Conservation (phyloP, 192 early-diverging fungal genomes). For the Dimargaris cristalligena region DNA sequence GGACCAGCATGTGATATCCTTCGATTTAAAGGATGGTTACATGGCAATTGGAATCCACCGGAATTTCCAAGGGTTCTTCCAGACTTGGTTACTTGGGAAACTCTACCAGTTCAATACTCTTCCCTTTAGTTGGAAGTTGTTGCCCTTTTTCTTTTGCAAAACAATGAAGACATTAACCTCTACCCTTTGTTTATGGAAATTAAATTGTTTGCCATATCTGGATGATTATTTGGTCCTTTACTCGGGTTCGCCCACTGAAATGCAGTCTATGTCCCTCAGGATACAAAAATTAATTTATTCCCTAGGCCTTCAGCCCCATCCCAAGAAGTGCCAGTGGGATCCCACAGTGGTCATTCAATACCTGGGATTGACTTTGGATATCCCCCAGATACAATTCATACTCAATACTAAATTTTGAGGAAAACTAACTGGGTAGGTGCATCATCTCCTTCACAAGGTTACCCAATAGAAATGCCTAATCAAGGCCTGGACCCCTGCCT, state of each 20-base stretch:
- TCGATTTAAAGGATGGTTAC: slow-evolving; percentile 1
- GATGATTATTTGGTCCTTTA: slow-evolving; percentile 1
- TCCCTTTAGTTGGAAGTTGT: not conserved
- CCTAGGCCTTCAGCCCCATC: not conserved
- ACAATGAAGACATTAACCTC: not conserved
- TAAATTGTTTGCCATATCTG: not conserved
- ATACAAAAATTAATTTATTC: not conserved
- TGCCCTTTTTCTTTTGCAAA: slow-evolving; percentile 4
- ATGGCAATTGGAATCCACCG: not conserved
- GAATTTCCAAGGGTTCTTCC: not conserved
- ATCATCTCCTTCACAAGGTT: not conserved
- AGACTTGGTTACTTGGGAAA: not conserved
- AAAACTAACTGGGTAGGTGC: not conserved
- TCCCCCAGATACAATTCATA: not conserved
- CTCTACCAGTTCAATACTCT: not conserved
- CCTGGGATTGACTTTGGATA: not conserved
- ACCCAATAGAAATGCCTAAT: not conserved
- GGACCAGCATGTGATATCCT: not conserved
- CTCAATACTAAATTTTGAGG: not conserved
- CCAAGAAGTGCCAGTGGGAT: slow-evolving; percentile 6
- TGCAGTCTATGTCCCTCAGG: not conserved
- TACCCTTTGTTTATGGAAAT: not conserved
- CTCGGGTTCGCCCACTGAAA: not conserved
- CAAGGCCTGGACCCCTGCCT: not conserved
- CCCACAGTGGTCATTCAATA: not conserved